These are phyloP conservation scores for Phytophthora sp. DNA, from an alignment of 352 stramenopile genomes.

Conservation along the genomic window DNA sequence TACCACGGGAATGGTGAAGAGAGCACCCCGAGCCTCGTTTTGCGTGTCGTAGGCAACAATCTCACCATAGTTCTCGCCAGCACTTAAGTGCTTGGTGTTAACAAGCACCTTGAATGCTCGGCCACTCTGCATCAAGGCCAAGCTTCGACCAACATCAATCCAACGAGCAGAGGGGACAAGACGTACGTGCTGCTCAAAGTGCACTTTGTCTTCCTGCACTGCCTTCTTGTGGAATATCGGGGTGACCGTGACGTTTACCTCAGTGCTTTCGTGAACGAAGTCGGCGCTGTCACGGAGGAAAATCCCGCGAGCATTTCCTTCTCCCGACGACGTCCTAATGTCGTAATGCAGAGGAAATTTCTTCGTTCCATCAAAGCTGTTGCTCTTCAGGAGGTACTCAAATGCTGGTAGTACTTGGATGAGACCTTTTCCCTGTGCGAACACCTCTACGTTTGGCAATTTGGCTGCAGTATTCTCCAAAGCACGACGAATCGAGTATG, in stretches of 20 bases:
- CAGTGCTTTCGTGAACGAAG: conserved; percentile 71
- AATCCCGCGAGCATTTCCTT: conserved; percentile 68
- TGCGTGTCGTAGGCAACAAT: conserved; percentile 84
- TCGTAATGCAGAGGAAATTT: conserved; percentile 66
- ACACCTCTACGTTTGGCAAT: conserved; percentile 72
- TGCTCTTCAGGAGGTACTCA: conserved; percentile 59
- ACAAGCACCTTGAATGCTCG: conserved; percentile 91
- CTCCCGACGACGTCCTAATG: conserved; percentile 50
- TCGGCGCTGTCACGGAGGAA: conserved; percentile 87
- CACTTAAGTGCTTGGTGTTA: conserved; percentile 79
- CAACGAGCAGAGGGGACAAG: conserved; percentile 85
- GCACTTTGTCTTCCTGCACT: conserved; percentile 79
- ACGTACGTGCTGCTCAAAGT: conserved; percentile 90
- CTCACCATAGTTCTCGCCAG: conserved; percentile 87
- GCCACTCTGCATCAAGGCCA: conserved; percentile 89
- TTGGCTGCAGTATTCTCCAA: conserved; percentile 85
- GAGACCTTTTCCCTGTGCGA: conserved; percentile 79
- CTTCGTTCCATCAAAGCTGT: conserved; percentile 67
- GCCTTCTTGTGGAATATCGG: conserved; percentile 90
- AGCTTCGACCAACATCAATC: conserved; percentile 84
- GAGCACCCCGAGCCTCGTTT: conserved; percentile 58
- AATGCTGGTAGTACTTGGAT: conserved; percentile 84
- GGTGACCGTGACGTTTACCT: conserved; percentile 87
- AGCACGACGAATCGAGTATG: conserved; percentile 87
- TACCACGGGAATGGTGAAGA: conserved; percentile 93